Evolutionary conservation across 441 rosid genomes (phyloP).

Genomic region (Gossypium aridum): DNA sequence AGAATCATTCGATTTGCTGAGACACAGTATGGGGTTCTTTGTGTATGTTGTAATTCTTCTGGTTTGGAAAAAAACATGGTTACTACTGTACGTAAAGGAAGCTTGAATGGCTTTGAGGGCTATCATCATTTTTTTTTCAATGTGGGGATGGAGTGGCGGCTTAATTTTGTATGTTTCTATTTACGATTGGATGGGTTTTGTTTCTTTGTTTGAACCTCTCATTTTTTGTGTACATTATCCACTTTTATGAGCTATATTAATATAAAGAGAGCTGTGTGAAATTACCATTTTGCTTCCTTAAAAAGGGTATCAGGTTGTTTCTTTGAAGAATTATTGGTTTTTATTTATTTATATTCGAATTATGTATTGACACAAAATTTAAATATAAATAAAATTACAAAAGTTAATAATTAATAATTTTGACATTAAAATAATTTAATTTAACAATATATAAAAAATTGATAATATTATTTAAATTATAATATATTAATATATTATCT

Average conservation of each 20-base stretch:
- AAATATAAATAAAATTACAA: too few species aligned
- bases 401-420: too few species aligned
- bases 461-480: too few species aligned
- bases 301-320: background rate
- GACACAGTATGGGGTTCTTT: slow-evolving; percentile 35
- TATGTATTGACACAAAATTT: too few species aligned
- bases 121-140: slow-evolving; percentile 38
- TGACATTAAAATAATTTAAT: too few species aligned
- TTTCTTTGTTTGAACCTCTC: slow-evolving; percentile 28
- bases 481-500: too few species aligned
- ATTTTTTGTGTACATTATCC: slow-evolving; percentile 20
- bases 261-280: background rate
- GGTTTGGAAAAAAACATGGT: slow-evolving; percentile 28
- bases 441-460: too few species aligned
- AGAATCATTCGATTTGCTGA: slow-evolving; percentile 42
- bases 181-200: background rate
- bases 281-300: background rate
- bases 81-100: slow-evolving; percentile 34
- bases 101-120: slow-evolving; percentile 46
- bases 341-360: background rate
- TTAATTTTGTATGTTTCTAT: background rate
- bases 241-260: background rate
- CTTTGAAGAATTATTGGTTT: background rate
- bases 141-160: background rate
- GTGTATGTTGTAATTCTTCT: slow-evolving; percentile 24